Evolutionary conservation across 306 rosid genomes (phyloP), one percentile per base, ranked within the genome.

Genomic region (Glycyrrhiza uralensis): DNA sequence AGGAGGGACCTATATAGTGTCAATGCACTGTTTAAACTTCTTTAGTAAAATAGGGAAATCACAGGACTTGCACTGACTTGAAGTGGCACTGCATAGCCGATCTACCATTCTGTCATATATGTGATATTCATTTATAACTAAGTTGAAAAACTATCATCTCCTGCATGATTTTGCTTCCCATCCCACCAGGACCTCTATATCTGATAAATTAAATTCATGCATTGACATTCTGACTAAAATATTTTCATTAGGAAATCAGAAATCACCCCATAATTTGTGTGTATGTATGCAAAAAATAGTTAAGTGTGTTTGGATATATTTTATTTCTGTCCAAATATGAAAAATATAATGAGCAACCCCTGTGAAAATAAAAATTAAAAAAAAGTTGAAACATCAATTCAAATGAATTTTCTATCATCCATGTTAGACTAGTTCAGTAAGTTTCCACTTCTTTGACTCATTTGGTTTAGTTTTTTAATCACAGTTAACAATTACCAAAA

Each of bases 61-160:
- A 52, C 11, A 32, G 22, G 28, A 46, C 35, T 45, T n/a, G 6
- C 52, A 24, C 20, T 80, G 51, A 70, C 75, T 61, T 75, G 50
- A 49, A 66, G 42, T 28, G 49, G 29, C 32, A 19, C 42, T 30
- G 52, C 62, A 50, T 58, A 14, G 66, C 22, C 0, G 8, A 77
- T 35, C 75, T 55, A 42, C 72, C 80, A 28, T 58, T 17, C 47
- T 73, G 66, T 59, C 68, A 76, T n/a, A n/a, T 42, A 47, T 60
- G 45, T 75, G 69, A 75, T 41, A 69, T 68, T 50, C 80, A 80
- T 74, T 73, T 80, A 59, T 67, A 60, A 54, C 26, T 51, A 20
- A 54, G 24, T 22, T 51, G 7, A 49, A 77, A 51, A 41, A 49
- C 41, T 44, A 38, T 38, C 9, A 33, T 49, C 64, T 69, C 18